Percentiles rank a stretch among this genome's conserved stretches.
phyloP scores from a whole-genome alignment of 78 protist genomes.

The Mastigamoeba balamuthi region DNA sequence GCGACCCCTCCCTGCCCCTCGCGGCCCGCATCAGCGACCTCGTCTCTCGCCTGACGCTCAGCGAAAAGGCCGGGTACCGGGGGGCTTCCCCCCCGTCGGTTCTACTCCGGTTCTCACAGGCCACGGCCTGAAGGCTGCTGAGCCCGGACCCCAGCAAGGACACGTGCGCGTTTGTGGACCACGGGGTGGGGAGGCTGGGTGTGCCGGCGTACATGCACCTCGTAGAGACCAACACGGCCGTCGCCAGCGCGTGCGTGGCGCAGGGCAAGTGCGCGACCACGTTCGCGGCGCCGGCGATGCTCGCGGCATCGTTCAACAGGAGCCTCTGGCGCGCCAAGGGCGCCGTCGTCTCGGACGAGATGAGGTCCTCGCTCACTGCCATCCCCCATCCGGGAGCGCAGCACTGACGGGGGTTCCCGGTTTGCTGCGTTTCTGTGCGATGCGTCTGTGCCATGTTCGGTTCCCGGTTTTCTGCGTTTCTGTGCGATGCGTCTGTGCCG shows the following conservation, averaged over 20 bases:
- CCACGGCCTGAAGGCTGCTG: no score
- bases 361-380: no score
- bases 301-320: not conserved
- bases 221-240: not conserved
- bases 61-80: no score
- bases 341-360: not conserved
- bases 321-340: not conserved
- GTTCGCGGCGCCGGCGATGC: not conserved
- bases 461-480: no score
- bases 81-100: no score
- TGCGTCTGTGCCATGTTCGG: no score
- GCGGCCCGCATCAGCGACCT: not conserved
- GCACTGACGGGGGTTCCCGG: no score
- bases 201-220: not conserved
- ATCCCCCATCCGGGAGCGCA: no score
- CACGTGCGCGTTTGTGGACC: not conserved
- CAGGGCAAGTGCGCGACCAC: not conserved
- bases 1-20: not conserved
- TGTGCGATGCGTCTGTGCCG: no score
- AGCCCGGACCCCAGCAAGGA: not conserved
- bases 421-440: no score
- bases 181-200: not conserved
- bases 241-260: not conserved
- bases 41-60: no score
- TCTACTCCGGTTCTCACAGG: no score